Evolutionary conservation across 2,329 filamentous ascomycete genomes (phyloP).

Genomic region (Grosmannia clavigera): DNA sequence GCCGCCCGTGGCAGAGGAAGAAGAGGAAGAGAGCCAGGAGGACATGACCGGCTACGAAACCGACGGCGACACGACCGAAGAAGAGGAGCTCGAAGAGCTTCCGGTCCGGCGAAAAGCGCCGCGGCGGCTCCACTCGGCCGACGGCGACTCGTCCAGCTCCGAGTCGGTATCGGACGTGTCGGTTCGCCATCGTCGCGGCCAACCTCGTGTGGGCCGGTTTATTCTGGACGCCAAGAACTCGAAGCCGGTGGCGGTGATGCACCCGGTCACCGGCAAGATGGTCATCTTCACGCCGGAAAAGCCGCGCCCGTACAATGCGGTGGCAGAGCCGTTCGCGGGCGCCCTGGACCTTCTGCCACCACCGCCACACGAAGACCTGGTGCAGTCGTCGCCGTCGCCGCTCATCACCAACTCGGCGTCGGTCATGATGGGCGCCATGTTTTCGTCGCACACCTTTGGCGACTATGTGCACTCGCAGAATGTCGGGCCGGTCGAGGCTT

Average conservation of each 20-base stretch:
- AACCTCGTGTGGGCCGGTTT: constrained; percentile 42
- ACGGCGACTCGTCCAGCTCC: constrained; percentile 33
- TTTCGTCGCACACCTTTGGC: constrained; percentile 41
- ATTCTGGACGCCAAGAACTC: constrained; percentile 39
- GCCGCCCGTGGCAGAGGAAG: neutral
- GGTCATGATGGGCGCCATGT: constrained; percentile 67
- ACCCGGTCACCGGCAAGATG: constrained; percentile 46
- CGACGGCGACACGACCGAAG: constrained; percentile 51
- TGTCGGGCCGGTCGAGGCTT: constrained; percentile 64
- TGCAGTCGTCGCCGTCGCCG: constrained; percentile 36
- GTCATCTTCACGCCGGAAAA: constrained; percentile 49
- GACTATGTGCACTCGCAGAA: constrained; percentile 50
- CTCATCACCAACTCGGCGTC: constrained; percentile 58
- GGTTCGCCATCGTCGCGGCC: constrained; percentile 33
- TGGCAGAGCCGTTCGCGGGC: neutral
- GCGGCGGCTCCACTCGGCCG: constrained; percentile 18
- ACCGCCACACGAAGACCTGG: constrained; percentile 17
- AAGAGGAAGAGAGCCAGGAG: neutral
- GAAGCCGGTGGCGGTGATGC: constrained; percentile 46
- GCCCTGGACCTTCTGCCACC: constrained; percentile 17
- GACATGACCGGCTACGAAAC: constrained; percentile 39
- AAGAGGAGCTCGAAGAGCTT: constrained; percentile 39
- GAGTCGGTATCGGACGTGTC: constrained; percentile 38
- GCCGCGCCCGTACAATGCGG: neutral
- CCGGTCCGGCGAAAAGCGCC: constrained; percentile 33